phyloP scores from a whole-genome alignment of 208 protist genomes.

The Trypanosoma cruzi region DNA sequence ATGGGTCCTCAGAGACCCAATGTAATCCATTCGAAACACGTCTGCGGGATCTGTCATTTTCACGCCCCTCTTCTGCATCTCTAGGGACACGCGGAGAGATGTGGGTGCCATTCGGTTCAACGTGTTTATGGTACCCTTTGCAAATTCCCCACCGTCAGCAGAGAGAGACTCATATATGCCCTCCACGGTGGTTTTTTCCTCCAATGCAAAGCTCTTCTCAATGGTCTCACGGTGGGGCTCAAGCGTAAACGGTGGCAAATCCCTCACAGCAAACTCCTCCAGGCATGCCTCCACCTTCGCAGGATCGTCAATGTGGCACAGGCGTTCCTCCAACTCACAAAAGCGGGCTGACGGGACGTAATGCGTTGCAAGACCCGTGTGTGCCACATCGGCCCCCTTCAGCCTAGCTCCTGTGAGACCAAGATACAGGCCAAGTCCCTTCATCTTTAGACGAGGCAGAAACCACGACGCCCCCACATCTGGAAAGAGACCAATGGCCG shows the following conservation, averaged over 20 bases:
- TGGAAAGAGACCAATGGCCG: too few relatives aligned
- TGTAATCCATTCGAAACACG: constrained; percentile 66
- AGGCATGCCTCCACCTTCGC: constrained; percentile 46
- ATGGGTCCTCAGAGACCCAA: constrained; percentile 41
- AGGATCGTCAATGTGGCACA: constrained; percentile 43
- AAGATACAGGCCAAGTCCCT: constrained; percentile 73
- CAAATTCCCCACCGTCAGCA: constrained; percentile 35
- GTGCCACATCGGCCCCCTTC: constrained; percentile 69
- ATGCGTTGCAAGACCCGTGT: constrained; percentile 81
- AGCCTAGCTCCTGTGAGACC: constrained; percentile 73
- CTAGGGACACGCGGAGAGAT: constrained; percentile 49
- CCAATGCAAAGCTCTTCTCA: constrained; percentile 38
- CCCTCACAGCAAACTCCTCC: constrained; percentile 34
- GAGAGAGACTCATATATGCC: constrained; percentile 39
- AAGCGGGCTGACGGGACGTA: constrained; percentile 64
- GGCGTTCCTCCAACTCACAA: constrained; percentile 44
- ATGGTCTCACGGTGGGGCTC: constrained; percentile 34
- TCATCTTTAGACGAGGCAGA: constrained; percentile 48
- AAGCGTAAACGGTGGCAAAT: constrained; percentile 52
- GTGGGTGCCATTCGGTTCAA: constrained; percentile 60
- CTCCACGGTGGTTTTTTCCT: constrained; percentile 37
- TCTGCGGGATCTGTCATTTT: constrained; percentile 42
- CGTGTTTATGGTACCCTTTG: constrained; percentile 26
- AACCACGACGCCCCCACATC: constrained; percentile 70
- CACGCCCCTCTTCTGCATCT: constrained; percentile 49